phyloP scores from a whole-genome alignment of 306 rosid species.

The Pterocarpus macrocarpus region DNA sequence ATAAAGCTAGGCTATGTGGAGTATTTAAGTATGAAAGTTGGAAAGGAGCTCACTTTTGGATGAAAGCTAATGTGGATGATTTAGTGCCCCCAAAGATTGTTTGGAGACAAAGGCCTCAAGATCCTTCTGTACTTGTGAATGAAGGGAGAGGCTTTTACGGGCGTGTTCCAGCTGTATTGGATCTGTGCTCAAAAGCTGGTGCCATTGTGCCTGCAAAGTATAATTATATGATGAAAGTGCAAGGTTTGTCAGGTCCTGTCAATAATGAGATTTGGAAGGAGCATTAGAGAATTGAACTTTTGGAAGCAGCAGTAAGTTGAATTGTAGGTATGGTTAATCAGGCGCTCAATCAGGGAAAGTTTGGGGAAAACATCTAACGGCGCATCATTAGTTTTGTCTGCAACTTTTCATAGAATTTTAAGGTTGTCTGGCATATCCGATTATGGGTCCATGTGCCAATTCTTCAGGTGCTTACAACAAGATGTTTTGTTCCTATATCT shows the following conservation, averaged over 20 bases:
- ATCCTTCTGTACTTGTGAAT: slow-evolving; percentile 78
- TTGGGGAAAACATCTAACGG: slow-evolving; percentile 32
- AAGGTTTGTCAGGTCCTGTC: slow-evolving; percentile 67
- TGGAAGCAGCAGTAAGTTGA: slow-evolving; percentile 32
- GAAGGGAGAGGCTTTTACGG: slow-evolving; percentile 78
- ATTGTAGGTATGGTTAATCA: neutral
- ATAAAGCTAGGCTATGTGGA: slow-evolving; percentile 84
- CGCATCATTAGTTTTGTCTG: neutral
- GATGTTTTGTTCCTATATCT: slow-evolving; percentile 24
- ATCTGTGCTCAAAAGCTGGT: slow-evolving; percentile 80
- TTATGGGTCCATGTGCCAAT: slow-evolving; percentile 31
- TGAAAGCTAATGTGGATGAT: slow-evolving; percentile 76
- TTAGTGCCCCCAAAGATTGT: slow-evolving; percentile 81
- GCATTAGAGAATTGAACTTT: slow-evolving; percentile 29
- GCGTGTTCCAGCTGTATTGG: slow-evolving; percentile 79
- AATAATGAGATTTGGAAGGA: neutral
- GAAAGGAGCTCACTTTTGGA: slow-evolving; percentile 87
- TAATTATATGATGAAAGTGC: slow-evolving; percentile 74
- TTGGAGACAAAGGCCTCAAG: slow-evolving; percentile 81
- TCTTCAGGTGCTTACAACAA: slow-evolving; percentile 29
- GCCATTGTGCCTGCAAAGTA: slow-evolving; percentile 68
- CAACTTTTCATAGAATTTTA: slow-evolving; percentile 30
- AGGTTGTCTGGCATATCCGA: slow-evolving; percentile 45
- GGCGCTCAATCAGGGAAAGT: slow-evolving; percentile 19
- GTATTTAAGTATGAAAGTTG: slow-evolving; percentile 84